phyloP scores from a whole-genome alignment of 192 early-diverging fungal genomes.

The Geranomyces michiganensis region DNA sequence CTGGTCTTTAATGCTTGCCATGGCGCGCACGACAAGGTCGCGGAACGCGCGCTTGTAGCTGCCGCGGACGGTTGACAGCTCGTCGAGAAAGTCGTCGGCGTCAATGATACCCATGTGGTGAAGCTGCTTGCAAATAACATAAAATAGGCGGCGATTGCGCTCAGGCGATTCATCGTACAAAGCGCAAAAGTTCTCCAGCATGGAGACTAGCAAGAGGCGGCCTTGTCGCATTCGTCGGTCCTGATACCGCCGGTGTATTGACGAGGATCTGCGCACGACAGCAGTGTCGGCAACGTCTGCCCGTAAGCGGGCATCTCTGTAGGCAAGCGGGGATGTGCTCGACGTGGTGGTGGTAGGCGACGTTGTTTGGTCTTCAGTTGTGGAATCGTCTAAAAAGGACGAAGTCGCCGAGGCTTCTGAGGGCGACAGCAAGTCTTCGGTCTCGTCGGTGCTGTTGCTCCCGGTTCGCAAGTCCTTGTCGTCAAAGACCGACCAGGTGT shows the following conservation, averaged over 20 bases:
- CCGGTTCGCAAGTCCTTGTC: too few relatives aligned
- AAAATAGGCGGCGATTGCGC: slow-evolving; percentile 83
- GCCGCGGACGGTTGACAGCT: slow-evolving; percentile 80
- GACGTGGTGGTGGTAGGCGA: neutral
- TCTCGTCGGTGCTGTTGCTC: too few relatives aligned
- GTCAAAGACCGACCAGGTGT: neutral
- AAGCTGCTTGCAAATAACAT: slow-evolving; percentile 84
- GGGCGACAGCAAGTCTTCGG: too few relatives aligned
- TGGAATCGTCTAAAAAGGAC: too few relatives aligned
- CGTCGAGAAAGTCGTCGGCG: slow-evolving; percentile 69
- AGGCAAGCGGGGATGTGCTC: neutral
- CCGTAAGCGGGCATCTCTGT: neutral
- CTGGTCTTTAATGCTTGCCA: slow-evolving; percentile 59
- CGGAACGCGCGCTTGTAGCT: slow-evolving; percentile 85
- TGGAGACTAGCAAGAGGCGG: slow-evolving; percentile 79
- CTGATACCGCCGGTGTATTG: slow-evolving; percentile 4
- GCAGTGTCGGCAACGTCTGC: neutral
- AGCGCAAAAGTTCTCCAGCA: slow-evolving; percentile 89
- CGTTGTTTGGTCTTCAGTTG: too few relatives aligned
- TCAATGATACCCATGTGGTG: slow-evolving; percentile 76
- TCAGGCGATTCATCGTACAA: slow-evolving; percentile 86
- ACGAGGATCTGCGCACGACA: slow-evolving; percentile 2
- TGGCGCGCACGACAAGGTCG: slow-evolving; percentile 78
- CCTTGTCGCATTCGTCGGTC: slow-evolving; percentile 57
- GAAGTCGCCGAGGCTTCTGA: too few relatives aligned